Evolutionary conservation across 2,329 filamentous ascomycete genomes (phyloP).

Genomic region (Pochonia chlamydosporia): DNA sequence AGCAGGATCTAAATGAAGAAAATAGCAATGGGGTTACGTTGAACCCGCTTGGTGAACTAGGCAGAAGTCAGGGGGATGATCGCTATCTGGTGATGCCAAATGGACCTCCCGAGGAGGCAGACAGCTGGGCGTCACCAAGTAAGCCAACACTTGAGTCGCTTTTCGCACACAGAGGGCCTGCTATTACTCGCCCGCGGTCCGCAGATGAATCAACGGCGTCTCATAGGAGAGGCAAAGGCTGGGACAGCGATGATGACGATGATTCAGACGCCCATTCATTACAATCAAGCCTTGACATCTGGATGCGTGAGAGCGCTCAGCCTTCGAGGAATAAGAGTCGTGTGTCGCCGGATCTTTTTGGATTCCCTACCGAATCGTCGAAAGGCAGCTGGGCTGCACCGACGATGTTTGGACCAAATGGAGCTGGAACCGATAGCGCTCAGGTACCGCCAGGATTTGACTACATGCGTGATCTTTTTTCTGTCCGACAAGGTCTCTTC

Average conservation of each 20-base stretch:
- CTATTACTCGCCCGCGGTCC: constrained; percentile 38
- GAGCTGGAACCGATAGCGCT: constrained; percentile 14
- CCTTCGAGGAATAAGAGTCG: constrained; percentile 23
- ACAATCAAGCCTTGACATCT: constrained; percentile 49
- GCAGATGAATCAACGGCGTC: constrained; percentile 40
- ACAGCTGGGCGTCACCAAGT: constrained; percentile 6
- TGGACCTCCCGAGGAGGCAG: not conserved
- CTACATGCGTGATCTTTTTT: constrained; percentile 40
- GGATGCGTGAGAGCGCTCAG: constrained; percentile 49
- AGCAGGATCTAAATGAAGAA: constrained; percentile 20
- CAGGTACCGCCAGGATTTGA: constrained; percentile 26
- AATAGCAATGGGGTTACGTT: constrained; percentile 25
- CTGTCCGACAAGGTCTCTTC: constrained; percentile 33
- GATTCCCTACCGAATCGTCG: constrained; percentile 38
- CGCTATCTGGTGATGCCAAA: not conserved
- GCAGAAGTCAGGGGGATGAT: constrained; percentile 9
- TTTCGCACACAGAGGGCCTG: constrained; percentile 13
- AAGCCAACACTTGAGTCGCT: constrained; percentile 8
- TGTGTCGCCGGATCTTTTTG: constrained; percentile 48
- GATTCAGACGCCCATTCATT: constrained; percentile 36
- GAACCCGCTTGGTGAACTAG: constrained; percentile 18
- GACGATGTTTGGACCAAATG: constrained; percentile 37
- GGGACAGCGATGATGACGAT: constrained; percentile 38
- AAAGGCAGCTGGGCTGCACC: constrained; percentile 40
- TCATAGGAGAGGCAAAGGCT: constrained; percentile 32